A percentile compares a stretch with the other conserved stretches of the same genome.
Conservation (phyloP, 2,329 filamentous ascomycete genomes). For the Diaporthe australafricana region DNA sequence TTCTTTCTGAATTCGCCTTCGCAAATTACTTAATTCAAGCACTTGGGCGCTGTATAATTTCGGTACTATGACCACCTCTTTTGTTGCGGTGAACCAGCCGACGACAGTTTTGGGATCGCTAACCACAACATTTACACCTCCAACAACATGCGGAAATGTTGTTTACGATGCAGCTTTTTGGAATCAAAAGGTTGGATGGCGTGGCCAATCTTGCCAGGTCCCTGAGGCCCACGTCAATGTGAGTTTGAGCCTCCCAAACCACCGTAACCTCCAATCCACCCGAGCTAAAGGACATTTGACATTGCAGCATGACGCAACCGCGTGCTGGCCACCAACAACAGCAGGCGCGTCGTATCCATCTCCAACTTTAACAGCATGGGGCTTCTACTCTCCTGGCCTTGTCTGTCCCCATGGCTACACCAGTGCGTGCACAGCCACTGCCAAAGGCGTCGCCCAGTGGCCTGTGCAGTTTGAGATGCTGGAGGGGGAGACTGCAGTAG, state of each 20-base stretch:
- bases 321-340: slow-evolving; percentile 27
- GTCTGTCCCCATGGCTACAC: not conserved
- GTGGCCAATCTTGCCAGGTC: not conserved
- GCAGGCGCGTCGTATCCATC: slow-evolving; percentile 7
- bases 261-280: not conserved
- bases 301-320: slow-evolving; percentile 2
- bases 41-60: not conserved
- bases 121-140: slow-evolving; percentile 19
- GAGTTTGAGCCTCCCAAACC: not conserved
- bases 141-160: slow-evolving; percentile 6
- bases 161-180: not conserved
- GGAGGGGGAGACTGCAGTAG: slow-evolving; percentile 4
- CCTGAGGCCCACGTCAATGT: not conserved
- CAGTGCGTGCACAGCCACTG: slow-evolving; percentile 24
- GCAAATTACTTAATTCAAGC: not conserved
- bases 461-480: slow-evolving; percentile 18
- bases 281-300: not conserved
- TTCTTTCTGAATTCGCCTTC: not conserved
- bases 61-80: not conserved
- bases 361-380: not conserved
- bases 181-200: not conserved
- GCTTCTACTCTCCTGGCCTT: slow-evolving; percentile 26
- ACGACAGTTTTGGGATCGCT: slow-evolving; percentile 24
- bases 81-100: not conserved
- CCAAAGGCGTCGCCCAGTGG: slow-evolving; percentile 6